Evolutionary conservation across 2,329 filamentous ascomycete genomes (phyloP).

Genomic region (Immersiporthe knoxdaviesiana): DNA sequence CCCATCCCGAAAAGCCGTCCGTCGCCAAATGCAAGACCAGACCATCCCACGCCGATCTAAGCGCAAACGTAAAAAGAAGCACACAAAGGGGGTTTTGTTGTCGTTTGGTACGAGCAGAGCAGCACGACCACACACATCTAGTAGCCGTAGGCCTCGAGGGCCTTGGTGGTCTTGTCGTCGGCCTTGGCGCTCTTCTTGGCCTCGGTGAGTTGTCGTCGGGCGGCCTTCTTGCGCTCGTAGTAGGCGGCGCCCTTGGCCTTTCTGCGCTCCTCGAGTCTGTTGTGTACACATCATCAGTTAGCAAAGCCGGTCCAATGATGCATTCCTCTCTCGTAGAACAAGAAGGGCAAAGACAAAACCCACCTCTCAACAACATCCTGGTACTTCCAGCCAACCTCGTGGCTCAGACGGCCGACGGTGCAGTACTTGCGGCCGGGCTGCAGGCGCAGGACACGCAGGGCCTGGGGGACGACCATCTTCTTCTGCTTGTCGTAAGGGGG

Average conservation of each 20-base stretch:
- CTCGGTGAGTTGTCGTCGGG: conserved; percentile 85
- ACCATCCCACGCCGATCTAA: conserved; percentile 31
- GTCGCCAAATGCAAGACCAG: conserved; percentile 31
- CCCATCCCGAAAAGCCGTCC: conserved; percentile 27
- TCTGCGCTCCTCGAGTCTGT: conserved; percentile 96
- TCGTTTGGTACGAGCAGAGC: conserved; percentile 30
- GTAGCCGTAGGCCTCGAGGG: conserved; percentile 90
- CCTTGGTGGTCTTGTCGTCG: conserved; percentile 83
- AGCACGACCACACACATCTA: conserved; percentile 56
- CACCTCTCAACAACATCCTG: conserved; percentile 98
- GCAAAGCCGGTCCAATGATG: conserved; percentile 11
- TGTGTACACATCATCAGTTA: conserved; percentile 31
- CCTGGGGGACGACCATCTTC: conserved; percentile 99
- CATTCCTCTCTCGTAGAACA: neutral
- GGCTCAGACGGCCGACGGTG: conserved; percentile 95
- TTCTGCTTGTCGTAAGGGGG: conserved; percentile 99
- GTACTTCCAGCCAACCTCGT: conserved; percentile 99
- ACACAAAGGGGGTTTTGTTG: conserved; percentile 29
- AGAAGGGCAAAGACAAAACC: conserved; percentile 54
- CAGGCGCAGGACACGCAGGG: conserved; percentile 91
- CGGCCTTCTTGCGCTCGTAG: conserved; percentile 99
- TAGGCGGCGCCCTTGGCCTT: conserved; percentile 99
- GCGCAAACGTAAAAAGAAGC: conserved; percentile 31
- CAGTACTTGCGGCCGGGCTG: conserved; percentile 99
- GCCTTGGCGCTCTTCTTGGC: conserved; percentile 91